Conservation (phyloP, 2,329 filamentous ascomycete genomes). For the Plectosphaerella plurivora region DNA sequence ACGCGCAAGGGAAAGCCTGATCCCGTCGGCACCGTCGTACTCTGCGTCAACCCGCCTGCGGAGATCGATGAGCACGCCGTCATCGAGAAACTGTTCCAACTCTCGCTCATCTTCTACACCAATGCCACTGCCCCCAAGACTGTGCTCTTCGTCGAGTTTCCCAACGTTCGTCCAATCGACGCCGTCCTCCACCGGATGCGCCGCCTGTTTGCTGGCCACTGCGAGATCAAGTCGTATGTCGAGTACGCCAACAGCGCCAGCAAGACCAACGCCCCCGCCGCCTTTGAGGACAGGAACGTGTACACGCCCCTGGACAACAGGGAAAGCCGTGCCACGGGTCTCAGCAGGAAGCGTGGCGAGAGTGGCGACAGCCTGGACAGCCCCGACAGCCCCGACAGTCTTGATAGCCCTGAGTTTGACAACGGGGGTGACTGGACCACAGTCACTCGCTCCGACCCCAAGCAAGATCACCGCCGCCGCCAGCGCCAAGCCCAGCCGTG, state of each 20-base stretch:
- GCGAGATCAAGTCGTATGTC: conserved; percentile 6
- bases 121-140: not conserved
- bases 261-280: not conserved
- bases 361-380: not conserved
- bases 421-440: not conserved
- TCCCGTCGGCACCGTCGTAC: not conserved
- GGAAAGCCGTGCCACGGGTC: not conserved
- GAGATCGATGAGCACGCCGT: not conserved
- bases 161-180: conserved; percentile 6
- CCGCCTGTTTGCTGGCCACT: conserved; percentile 1
- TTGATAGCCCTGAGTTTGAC: not conserved
- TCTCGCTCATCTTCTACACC: conserved; percentile 7
- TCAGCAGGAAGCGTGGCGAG: too few relatives aligned
- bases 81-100: not conserved
- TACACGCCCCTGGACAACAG: conserved; percentile 1
- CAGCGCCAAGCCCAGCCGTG: conserved; percentile 3
- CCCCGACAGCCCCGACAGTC: not conserved
- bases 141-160: conserved; percentile 11
- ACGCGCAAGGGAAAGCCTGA: conserved; percentile 1
- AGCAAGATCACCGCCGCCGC: not conserved
- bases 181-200: not conserved
- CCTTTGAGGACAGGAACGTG: conserved; percentile 4
- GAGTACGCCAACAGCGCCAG: conserved; percentile 2
- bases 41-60: not conserved
- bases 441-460: not conserved